Percentiles rank a stretch among this genome's conserved stretches.
These are phyloP conservation scores for Eimeria falciformis DNA, from an alignment of 169 alveolate species.

Conservation along the genomic window DNA sequence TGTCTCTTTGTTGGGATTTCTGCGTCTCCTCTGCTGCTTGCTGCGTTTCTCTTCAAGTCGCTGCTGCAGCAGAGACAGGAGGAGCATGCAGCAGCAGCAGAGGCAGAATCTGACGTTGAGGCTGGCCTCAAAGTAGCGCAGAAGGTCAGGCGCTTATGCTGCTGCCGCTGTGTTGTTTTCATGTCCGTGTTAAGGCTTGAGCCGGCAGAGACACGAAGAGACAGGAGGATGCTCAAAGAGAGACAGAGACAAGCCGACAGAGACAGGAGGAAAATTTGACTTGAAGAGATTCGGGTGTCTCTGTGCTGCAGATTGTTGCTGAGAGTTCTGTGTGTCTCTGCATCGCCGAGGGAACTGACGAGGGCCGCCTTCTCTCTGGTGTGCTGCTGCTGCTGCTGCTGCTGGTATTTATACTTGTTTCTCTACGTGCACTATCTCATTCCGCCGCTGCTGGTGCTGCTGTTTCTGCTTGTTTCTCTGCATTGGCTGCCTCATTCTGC, in stretches of 20 bases:
- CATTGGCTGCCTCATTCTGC: neutral
- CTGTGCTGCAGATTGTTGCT: slow-evolving; percentile 41
- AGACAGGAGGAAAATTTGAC: too few species aligned
- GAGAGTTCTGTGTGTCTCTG: neutral
- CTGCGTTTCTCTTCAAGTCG: slow-evolving; percentile 30
- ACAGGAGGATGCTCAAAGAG: neutral
- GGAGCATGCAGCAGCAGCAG: slow-evolving; percentile 14
- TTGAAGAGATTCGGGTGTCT: neutral
- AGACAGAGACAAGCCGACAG: neutral
- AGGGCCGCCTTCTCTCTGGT: slow-evolving; percentile 8
- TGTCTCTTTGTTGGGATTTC: slow-evolving; percentile 7
- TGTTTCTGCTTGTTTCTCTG: neutral
- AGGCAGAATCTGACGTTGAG: neutral
- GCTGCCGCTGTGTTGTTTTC: slow-evolving; percentile 9
- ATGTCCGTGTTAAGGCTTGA: neutral
- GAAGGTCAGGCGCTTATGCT: slow-evolving; percentile 26
- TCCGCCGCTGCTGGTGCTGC: neutral
- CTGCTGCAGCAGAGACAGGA: slow-evolving; percentile 58
- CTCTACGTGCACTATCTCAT: neutral
- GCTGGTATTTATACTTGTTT: neutral
- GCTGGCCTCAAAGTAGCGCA: slow-evolving; percentile 16
- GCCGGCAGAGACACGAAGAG: neutral
- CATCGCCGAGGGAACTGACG: slow-evolving; percentile 23
- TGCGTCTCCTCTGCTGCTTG: slow-evolving; percentile 31
- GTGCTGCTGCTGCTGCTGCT: slow-evolving; percentile 8